Base-by-base conservation (phyloP, 176 grass and related monocot genomes). In the Triticum monococcum region DNA sequence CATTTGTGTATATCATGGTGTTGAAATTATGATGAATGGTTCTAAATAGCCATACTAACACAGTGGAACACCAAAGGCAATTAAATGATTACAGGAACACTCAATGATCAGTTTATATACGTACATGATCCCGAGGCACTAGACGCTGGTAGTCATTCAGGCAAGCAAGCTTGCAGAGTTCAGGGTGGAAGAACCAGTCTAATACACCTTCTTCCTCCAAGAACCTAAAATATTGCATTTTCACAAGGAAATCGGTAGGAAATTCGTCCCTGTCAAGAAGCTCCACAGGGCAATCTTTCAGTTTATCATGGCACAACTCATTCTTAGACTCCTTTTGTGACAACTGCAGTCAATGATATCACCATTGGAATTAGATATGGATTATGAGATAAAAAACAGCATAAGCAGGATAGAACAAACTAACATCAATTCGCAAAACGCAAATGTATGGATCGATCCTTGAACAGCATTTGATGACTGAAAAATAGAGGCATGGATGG, bases 81-180 rank as follows among this genome's bases (percentile, higher is more conserved):
- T 35, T 66, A 33, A 64, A 65, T 45, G 66, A 68, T 78, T 26
- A 50, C n/a, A 56, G 31, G 30, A 68, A 4, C 66, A 78, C 24
- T 22, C 23, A 22, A 22, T 12, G 10, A 64, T 60, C 23, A 30
- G 73, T 73, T 54, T 60, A 61, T 83, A 62, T 41, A 62, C 60
- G 9, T 85, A 85, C 72, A 48, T 75, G 41, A 56, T 56, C 52
- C 41, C 41, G 41, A 23, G 63, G 83, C 38, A 85, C 83, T 67
- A 85, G 83, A 17, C 72, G 41, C 13, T 85, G 72, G 41, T 85
- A 85, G 72, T 77, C 83, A 77, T 67, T 22, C 60, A 85, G 43
- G 41, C 60, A 22, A 66, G 61, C 83, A 85, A 36, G 20, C 4
- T 35, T 2, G 72, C 83, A 85, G 72, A 66, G 30, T 66, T 25